Evolutionary conservation across 139 green algal genomes (phyloP).

Genomic region (Chlamydomonas urium): DNA sequence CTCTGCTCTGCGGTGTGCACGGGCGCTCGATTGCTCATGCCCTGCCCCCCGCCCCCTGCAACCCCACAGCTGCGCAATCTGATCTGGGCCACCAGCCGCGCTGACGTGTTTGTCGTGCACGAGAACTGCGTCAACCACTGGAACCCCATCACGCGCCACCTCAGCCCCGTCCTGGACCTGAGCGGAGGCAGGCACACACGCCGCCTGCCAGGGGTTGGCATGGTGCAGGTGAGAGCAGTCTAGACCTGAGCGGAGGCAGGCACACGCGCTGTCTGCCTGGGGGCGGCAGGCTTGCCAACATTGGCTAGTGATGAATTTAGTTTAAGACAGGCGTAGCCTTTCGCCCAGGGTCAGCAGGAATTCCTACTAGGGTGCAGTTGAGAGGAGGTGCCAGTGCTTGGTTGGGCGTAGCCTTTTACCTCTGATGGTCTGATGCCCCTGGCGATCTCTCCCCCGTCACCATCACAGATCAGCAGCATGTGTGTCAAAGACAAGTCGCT

Average conservation of each 20-base stretch:
- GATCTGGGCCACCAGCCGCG: slow-evolving; percentile 71
- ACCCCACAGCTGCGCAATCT: slow-evolving; percentile 75
- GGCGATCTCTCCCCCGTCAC: too few relatives aligned
- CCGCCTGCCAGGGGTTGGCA: slow-evolving; percentile 15
- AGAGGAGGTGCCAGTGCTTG: too few relatives aligned
- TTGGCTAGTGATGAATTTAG: too few relatives aligned
- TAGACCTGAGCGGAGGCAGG: slow-evolving; percentile 25
- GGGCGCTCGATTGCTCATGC: background rate
- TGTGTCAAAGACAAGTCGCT: slow-evolving; percentile 62
- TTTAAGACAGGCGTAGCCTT: too few relatives aligned
- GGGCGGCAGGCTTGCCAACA: slow-evolving; percentile 42
- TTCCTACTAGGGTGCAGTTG: too few relatives aligned
- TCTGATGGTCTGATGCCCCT: too few relatives aligned
- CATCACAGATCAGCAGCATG: slow-evolving; percentile 65
- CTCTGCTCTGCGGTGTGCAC: too few relatives aligned
- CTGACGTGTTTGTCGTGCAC: slow-evolving; percentile 79
- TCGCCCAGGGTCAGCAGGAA: too few relatives aligned
- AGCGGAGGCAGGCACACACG: slow-evolving; percentile 11
- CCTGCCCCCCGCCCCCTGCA: background rate
- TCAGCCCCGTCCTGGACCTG: slow-evolving; percentile 27
- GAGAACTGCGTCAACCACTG: slow-evolving; percentile 77
- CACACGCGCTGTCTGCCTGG: slow-evolving; percentile 15
- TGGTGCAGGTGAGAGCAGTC: slow-evolving; percentile 70
- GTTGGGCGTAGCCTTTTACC: too few relatives aligned
- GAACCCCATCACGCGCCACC: slow-evolving; percentile 34